Conservation (phyloP, 2,329 filamentous ascomycete genomes). For the Xylaria digitata region DNA sequence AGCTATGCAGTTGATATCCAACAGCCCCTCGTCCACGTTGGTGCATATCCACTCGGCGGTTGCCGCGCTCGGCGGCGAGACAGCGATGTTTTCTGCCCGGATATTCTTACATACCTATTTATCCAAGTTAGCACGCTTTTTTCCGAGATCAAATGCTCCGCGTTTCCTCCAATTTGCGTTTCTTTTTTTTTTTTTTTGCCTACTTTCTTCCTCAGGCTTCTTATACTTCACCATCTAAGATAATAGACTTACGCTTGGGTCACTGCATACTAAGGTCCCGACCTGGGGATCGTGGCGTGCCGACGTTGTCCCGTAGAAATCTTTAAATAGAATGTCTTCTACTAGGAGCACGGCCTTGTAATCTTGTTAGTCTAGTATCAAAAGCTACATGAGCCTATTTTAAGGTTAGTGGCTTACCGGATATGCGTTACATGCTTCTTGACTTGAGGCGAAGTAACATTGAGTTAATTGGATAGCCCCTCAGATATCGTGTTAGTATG, state of each 20-base stretch:
- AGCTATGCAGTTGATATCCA: constrained; percentile 33
- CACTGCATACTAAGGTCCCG: constrained; percentile 40
- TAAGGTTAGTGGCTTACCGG: constrained; percentile 44
- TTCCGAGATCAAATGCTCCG: not conserved
- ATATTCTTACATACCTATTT: constrained; percentile 38
- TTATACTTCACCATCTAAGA: not conserved
- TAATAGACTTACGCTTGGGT: constrained; percentile 32
- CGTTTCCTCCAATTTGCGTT: not conserved
- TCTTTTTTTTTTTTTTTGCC: not conserved
- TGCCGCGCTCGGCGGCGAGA: constrained; percentile 31
- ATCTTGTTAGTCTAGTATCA: not conserved
- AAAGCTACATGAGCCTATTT: too few relatives aligned
- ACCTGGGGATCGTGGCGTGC: constrained; percentile 38
- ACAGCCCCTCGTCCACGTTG: constrained; percentile 35
- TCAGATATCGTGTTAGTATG: not conserved
- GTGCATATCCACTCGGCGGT: constrained; percentile 36
- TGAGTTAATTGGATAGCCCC: constrained; percentile 38
- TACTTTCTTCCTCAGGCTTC: not conserved
- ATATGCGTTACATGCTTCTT: constrained; percentile 32
- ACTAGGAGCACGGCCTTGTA: constrained; percentile 60
- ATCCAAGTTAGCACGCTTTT: not conserved
- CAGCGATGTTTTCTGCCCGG: constrained; percentile 32
- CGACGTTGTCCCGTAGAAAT: constrained; percentile 63
- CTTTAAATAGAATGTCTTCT: constrained; percentile 62
- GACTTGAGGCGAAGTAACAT: constrained; percentile 37